phyloP scores from a whole-genome alignment of 257 asterid genomes.

The Capsicum chinense region DNA sequence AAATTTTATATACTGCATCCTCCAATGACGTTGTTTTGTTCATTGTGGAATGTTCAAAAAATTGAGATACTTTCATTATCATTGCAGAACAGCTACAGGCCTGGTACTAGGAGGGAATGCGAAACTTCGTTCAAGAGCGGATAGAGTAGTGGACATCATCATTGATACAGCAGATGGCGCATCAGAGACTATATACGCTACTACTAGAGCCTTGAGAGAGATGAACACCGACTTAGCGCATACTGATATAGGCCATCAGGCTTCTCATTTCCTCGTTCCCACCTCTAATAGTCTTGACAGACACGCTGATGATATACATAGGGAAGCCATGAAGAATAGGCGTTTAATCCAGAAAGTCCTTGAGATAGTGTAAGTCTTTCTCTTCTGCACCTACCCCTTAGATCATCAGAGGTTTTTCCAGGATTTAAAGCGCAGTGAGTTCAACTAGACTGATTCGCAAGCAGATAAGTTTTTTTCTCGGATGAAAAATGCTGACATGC shows the following conservation, averaged over 20 bases:
- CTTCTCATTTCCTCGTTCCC: slow-evolving; percentile 53
- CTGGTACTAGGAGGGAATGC: slow-evolving; percentile 76
- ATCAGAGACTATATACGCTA: slow-evolving; percentile 57
- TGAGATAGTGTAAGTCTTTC: slow-evolving; percentile 50
- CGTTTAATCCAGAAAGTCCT: slow-evolving; percentile 55
- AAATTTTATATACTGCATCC: not conserved
- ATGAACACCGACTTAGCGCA: slow-evolving; percentile 49
- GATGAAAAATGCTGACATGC: not conserved
- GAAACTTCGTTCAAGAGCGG: slow-evolving; percentile 63
- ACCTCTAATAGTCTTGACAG: slow-evolving; percentile 61
- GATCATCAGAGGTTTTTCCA: not conserved
- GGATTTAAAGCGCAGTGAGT: not conserved
- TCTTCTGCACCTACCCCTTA: not conserved
- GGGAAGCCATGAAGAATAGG: slow-evolving; percentile 66
- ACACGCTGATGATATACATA: slow-evolving; percentile 64
- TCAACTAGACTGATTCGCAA: no score
- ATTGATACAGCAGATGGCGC: slow-evolving; percentile 83
- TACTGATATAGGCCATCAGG: slow-evolving; percentile 40
- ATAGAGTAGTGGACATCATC: slow-evolving; percentile 62
- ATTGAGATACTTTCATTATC: not conserved
- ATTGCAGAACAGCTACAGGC: slow-evolving; percentile 65
- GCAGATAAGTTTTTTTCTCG: no score
- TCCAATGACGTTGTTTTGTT: not conserved
- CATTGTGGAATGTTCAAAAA: not conserved
- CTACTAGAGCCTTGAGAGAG: slow-evolving; percentile 69